Base-by-base conservation (phyloP, 1,139 yeast species). In the Sugiyamaella pinicola region DNA sequence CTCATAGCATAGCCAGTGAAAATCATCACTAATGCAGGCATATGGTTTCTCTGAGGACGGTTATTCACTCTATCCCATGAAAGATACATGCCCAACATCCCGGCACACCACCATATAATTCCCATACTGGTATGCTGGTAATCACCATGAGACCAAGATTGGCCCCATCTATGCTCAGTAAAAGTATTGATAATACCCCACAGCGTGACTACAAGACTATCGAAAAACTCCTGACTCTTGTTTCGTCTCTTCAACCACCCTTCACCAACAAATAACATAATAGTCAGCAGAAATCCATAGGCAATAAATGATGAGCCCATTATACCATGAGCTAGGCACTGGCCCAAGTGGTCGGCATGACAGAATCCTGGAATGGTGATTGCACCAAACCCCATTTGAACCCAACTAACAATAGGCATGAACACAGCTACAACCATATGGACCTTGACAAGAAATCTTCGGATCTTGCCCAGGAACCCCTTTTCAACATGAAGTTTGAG, bases 91-190 rank as follows among this genome's bases (percentile, higher is more conserved):
- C 98, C 98, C 19, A 89, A 71, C 60, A 89, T 73, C 1, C 97
- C 98, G 47, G 96, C 95, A 53, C 89, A 82, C 95, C 96, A 90
- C 96, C 97, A 91, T 38, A 91, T 78, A 54, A 91, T 86, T 1
- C 98, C 98, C 96, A 91, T 89, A 24, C 95, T 81, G 0, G 98
- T 89, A 69, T 90, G 97, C 71, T 90, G 96, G 67, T 85, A 88
- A 51, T 72, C 75, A 28, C 96, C 95, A 76, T 87, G 95, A 47
- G 80, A 77, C 98, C 98, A 91, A 8, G 76, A 80, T 65, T 88
- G 93, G 33, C 96, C 96, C 97, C 97, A 90, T 58, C 97, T 75
- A 69, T 91, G 98, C 69, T 91, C 98, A 1, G 98, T 91, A 68
- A 91, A 91, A 0, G 97, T 89, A 68, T 91, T 91, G 56, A 91